Base-by-base conservation (phyloP, 768 basidiomycete genomes). In the Xerocomellus amylosporus region DNA sequence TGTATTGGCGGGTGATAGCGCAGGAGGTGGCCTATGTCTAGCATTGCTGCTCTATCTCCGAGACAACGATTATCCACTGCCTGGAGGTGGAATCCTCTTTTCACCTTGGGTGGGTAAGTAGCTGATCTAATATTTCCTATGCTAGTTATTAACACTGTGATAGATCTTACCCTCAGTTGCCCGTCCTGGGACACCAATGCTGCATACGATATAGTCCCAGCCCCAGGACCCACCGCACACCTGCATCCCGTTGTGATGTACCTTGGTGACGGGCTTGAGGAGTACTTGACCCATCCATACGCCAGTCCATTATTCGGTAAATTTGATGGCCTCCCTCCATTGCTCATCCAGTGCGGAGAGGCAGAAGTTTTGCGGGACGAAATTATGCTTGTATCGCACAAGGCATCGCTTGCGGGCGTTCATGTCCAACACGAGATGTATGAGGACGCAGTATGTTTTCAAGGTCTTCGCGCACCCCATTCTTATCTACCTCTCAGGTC, bases 151-250 rank as follows among this genome's bases (percentile, higher is more conserved):
- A 36, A 65, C 47, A 17, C 8, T 40, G 22, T 19, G 34, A 19
- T 59, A 91, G 93, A 96, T 70, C 73, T 99, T 58, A 98, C 97
- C 0, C 91, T 97, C 85, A 95, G 93, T 60, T 98, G 94, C 69
- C 91, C 94, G 52, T 96, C 93, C n/a, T 98, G 96, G 93, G 93
- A 96, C 30, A 90, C 88, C 52, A 98, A 98, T 69, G 85, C 88
- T 26, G 73, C 79, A n/a, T 94, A 78, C 69, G 93, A 94, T 68
- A 85, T 95, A 42, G 83, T 94, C 2, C 87, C 90, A 3, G 77
- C 78, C 45, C 90, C 90, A 5, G 73, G 78, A 19, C 74, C 76
- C 1, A 86, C 86, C 54, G 90, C 93, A 64, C 93, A 95, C 68
- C 79, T 98, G 65, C 90, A 98, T 67, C 96, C 96, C 1, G 87